A percentile compares a stretch with the other conserved stretches of the same genome.
phyloP scores from a whole-genome alignment of 495 filamentous ascomycete genomes.

The Neurospora sp. region DNA sequence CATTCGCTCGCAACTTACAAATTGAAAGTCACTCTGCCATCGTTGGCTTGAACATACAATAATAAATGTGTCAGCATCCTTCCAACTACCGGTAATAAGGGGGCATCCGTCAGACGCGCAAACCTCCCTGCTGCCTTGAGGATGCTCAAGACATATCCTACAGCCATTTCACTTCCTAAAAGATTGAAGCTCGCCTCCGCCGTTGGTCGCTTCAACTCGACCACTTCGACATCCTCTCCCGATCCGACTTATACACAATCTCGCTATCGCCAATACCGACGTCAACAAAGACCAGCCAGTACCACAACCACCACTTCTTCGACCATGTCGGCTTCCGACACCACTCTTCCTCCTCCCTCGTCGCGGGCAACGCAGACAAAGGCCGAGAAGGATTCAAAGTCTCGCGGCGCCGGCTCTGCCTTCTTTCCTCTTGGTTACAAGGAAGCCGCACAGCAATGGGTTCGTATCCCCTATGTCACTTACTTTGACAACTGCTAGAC shows the following conservation, averaged over 20 bases:
- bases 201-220: constrained; percentile 4
- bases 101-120: constrained; percentile 9
- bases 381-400: neutral
- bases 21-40: neutral
- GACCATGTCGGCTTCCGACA: neutral
- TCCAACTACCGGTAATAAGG: constrained; percentile 1
- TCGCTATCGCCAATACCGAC: constrained; percentile 3
- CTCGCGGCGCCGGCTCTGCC: neutral
- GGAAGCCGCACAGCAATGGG: constrained; percentile 89
- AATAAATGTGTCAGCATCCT: neutral
- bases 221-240: constrained; percentile 27
- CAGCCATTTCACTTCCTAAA: constrained; percentile 12
- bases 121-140: constrained; percentile 3
- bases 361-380: neutral
- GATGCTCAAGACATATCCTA: constrained; percentile 23
- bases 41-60: neutral
- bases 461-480: constrained; percentile 25
- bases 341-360: neutral
- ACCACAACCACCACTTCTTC: constrained; percentile 16
- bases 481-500: neutral
- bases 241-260: constrained; percentile 3
- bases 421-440: constrained; percentile 85
- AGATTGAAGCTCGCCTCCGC: constrained; percentile 13
- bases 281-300: constrained; percentile 8
- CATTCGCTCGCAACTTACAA: neutral